Evolutionary conservation across 1,139 yeast genomes (phyloP).

Genomic region (Suhomyces chickasaworum): DNA sequence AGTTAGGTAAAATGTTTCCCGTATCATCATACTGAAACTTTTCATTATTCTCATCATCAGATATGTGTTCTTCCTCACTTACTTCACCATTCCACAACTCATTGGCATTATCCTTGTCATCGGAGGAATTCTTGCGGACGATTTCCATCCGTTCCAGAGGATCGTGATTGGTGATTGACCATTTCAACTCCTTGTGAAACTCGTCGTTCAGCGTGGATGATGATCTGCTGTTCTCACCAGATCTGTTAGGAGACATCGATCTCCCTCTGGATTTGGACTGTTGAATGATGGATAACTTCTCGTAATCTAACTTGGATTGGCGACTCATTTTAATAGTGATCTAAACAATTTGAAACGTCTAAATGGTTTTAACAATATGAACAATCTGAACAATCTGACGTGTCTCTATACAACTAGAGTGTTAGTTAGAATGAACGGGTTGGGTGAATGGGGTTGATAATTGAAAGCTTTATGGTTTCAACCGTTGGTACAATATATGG

Average conservation of each 20-base stretch:
- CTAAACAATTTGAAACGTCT: background rate
- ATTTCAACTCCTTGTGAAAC: slow-evolving; percentile 43
- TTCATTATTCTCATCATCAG: slow-evolving; percentile 59
- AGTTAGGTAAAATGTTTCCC: slow-evolving; percentile 62
- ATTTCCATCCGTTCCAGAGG: slow-evolving; percentile 53
- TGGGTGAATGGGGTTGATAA: too few relatives aligned
- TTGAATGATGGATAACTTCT: slow-evolving; percentile 45
- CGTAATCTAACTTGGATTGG: slow-evolving; percentile 47
- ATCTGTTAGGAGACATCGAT: slow-evolving; percentile 40
- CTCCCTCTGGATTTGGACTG: slow-evolving; percentile 45
- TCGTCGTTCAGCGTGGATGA: slow-evolving; percentile 44
- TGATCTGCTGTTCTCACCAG: slow-evolving; percentile 34
- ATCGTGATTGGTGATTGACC: slow-evolving; percentile 55
- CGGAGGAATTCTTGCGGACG: slow-evolving; percentile 17
- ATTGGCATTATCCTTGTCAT: slow-evolving; percentile 23
- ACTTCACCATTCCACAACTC: slow-evolving; percentile 43
- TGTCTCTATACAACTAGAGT: too few relatives aligned
- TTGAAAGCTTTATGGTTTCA: background rate
- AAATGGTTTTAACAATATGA: too few relatives aligned
- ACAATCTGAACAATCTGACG: background rate
- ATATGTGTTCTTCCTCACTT: slow-evolving; percentile 68
- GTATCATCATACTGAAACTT: slow-evolving; percentile 65
- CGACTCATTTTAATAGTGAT: slow-evolving; percentile 27
- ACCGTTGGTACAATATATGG: background rate
- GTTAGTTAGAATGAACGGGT: too few relatives aligned